Evolutionary conservation across 495 filamentous ascomycete species (phyloP).

Genomic region (Melanomma pulvis-pyrius): DNA sequence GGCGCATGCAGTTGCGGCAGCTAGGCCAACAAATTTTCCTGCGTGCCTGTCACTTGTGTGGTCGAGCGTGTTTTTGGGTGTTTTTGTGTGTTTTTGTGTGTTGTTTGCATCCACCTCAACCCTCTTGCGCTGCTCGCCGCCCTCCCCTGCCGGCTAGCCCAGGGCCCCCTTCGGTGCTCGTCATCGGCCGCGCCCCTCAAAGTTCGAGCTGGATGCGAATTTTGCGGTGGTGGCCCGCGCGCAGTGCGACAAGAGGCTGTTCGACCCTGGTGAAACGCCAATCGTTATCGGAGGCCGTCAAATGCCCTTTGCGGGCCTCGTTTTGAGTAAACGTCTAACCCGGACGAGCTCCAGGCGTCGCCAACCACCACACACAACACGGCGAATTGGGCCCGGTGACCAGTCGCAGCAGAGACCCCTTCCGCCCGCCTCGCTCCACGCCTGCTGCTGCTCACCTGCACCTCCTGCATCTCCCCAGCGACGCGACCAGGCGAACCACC

Average conservation of each 20-base stretch:
- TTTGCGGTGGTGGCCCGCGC: conserved; percentile 25
- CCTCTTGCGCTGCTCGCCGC: not conserved
- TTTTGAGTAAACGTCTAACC: conserved; percentile 22
- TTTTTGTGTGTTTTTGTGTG: not conserved
- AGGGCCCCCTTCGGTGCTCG: not conserved
- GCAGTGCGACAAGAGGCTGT: conserved; percentile 19
- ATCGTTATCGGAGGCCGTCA: conserved; percentile 33
- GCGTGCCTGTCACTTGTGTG: conserved; percentile 26
- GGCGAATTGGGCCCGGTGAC: conserved; percentile 29
- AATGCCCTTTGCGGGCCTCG: conserved; percentile 28
- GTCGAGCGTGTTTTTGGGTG: not conserved
- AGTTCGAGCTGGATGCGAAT: conserved; percentile 20
- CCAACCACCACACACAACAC: conserved; percentile 7
- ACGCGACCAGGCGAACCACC: not conserved
- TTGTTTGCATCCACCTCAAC: conserved; percentile 15
- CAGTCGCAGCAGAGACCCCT: conserved; percentile 21
- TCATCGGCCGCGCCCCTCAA: conserved; percentile 27
- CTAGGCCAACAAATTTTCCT: conserved; percentile 37
- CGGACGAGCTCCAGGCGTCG: conserved; percentile 3
- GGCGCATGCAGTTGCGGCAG: conserved; percentile 33
- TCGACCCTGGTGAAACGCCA: conserved; percentile 23
- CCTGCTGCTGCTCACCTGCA: conserved; percentile 1
- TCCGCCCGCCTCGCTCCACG: conserved; percentile 7
- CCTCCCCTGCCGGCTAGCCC: not conserved
- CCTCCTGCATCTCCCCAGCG: conserved; percentile 1